phyloP scores from a whole-genome alignment of 176 grass and related monocot species.

The Melocanna baccifera region DNA sequence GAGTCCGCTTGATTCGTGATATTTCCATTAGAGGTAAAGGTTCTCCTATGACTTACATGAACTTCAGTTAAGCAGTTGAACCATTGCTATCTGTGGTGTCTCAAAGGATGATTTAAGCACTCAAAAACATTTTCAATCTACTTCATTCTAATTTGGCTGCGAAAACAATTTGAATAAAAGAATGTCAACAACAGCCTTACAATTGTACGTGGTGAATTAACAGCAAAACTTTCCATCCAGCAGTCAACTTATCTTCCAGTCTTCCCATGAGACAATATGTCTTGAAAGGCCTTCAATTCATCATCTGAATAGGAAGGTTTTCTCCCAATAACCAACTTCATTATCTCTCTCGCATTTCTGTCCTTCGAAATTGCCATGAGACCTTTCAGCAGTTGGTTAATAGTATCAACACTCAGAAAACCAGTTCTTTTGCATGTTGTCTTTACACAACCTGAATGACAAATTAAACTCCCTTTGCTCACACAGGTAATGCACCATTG shows the following conservation, averaged over 20 bases:
- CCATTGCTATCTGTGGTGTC: slow-evolving; percentile 11
- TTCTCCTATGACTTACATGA: slow-evolving; percentile 18
- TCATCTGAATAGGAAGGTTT: slow-evolving; percentile 53
- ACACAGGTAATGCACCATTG: slow-evolving; percentile 95
- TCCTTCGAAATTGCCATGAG: slow-evolving; percentile 64
- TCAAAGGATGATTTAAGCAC: slow-evolving; percentile 16
- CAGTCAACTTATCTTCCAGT: slow-evolving; percentile 41
- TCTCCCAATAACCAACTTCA: slow-evolving; percentile 64
- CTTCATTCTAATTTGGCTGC: slow-evolving; percentile 1
- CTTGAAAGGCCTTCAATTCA: slow-evolving; percentile 54
- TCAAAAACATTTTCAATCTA: slow-evolving; percentile 21
- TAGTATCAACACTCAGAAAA: slow-evolving; percentile 61
- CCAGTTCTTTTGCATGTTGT: slow-evolving; percentile 84
- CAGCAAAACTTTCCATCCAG: slow-evolving; percentile 24
- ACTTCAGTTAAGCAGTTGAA: slow-evolving; percentile 7
- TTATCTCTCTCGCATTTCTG: slow-evolving; percentile 65
- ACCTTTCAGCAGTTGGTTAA: slow-evolving; percentile 64
- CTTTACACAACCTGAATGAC: slow-evolving; percentile 76
- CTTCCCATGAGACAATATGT: slow-evolving; percentile 54
- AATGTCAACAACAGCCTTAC: slow-evolving; percentile 46
- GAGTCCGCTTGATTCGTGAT: neutral
- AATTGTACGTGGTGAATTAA: slow-evolving; percentile 44
- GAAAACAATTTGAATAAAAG: slow-evolving; percentile 19
- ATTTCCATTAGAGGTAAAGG: neutral
- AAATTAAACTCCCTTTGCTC: slow-evolving; percentile 63